Base-by-base conservation (phyloP, 768 basidiomycete species). In the Mrakia hoshinonis region DNA sequence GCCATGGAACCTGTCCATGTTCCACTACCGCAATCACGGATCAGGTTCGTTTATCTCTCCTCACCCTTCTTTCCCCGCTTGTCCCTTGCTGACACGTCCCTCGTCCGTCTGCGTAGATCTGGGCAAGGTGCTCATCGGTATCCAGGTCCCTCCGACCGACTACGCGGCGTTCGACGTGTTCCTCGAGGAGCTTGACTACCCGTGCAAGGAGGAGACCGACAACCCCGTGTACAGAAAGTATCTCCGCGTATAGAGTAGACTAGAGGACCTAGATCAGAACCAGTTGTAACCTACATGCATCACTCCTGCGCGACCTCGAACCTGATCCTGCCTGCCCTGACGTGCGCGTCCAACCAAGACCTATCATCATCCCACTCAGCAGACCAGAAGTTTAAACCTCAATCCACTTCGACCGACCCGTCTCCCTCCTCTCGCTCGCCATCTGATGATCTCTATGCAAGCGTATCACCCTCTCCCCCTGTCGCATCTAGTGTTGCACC, bases 11-110 rank as follows among this genome's bases (percentile, higher is more conserved):
- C 91, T 99, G 62, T 89, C 92, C 1, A 79, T 99, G 74, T 99
- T 98, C 82, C 96, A 99, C 79, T 99, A 99, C 80, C 85, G 96
- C 68, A 97, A 98, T 78, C 95, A 98, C 72, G 96, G 96, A 38
- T 92, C 89, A 77, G 94, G 94, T 91, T 75, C 71, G 88, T 83
- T 24, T 34, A 20, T 69, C 73, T 3, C 61, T 34, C 63, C n/a
- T 48, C 39, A 15, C n/a, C n/a, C 10, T 49, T 39, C 47, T 60
- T 36, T 60, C 58, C 34, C 31, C 18, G 12, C 26, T 58, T 20
- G 52, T 20, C 34, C 29, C 26, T 4, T 22, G n/a, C 43, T 43
- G 64, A 52, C 34, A 24, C 7, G 29, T 5, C 54, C 20, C 29
- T 24, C n/a, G 10, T 67, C 34, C 18, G 22, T 24, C 55, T 55